A percentile compares a stretch with the other conserved stretches of the same genome.
phyloP scores from a whole-genome alignment of 306 rosid genomes.

The Prosopis cineraria region DNA sequence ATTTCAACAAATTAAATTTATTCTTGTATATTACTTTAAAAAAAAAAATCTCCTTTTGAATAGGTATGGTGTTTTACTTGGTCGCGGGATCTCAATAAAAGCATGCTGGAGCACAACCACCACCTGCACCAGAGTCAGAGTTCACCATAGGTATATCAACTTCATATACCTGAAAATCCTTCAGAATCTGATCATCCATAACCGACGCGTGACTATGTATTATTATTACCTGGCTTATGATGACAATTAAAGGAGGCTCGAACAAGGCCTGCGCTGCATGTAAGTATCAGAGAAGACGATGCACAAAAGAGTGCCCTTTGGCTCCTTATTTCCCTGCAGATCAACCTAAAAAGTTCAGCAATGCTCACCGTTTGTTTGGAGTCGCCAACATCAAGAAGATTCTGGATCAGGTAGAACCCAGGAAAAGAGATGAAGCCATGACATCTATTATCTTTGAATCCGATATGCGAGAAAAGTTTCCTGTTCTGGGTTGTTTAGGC shows the following conservation, averaged over 20 bases:
- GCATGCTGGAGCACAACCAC: too few species aligned
- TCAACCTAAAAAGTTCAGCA: conserved; percentile 45
- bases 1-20: background rate
- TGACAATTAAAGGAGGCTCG: conserved; percentile 59
- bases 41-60: background rate
- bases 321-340: conserved; percentile 63
- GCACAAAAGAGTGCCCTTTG: conserved; percentile 50
- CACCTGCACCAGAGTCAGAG: background rate
- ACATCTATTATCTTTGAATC: conserved; percentile 61
- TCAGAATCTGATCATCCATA: background rate
- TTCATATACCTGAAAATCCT: background rate
- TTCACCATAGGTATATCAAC: background rate
- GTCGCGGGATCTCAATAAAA: background rate
- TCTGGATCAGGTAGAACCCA: conserved; percentile 4
- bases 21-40: background rate
- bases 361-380: conserved; percentile 67
- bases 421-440: conserved; percentile 50
- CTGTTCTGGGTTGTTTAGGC: conserved; percentile 46
- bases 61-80: background rate
- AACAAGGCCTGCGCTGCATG: conserved; percentile 74
- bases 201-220: background rate
- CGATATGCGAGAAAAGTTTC: conserved; percentile 45
- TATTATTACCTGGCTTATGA: background rate
- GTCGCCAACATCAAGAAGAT: conserved; percentile 53
- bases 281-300: conserved; percentile 61